These are phyloP conservation scores for Penicillium angulare DNA, from an alignment of 495 filamentous ascomycete species.

Conservation along the genomic window DNA sequence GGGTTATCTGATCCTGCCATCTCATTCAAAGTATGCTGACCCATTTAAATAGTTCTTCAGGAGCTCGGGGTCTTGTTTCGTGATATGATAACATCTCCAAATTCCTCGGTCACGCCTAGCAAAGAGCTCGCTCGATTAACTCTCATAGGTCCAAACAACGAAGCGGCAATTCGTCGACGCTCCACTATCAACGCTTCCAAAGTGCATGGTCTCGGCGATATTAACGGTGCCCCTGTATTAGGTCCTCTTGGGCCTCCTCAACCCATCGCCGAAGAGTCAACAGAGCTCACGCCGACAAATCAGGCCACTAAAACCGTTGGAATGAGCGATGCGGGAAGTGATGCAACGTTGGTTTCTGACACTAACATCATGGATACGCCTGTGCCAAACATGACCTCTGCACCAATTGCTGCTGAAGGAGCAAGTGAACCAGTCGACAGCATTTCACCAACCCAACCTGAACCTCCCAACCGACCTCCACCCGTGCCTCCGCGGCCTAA, in stretches of 20 bases:
- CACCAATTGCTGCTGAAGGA: constrained; percentile 41
- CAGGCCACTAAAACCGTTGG: constrained; percentile 11
- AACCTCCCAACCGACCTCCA: constrained; percentile 34
- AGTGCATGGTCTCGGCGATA: constrained; percentile 46
- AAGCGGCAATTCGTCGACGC: constrained; percentile 54
- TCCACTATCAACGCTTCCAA: constrained; percentile 49
- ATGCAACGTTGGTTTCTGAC: constrained; percentile 54
- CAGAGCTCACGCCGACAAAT: constrained; percentile 11
- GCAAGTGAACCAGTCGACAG: too few relatives aligned
- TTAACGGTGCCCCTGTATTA: constrained; percentile 49
- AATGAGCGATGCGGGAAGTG: constrained; percentile 42
- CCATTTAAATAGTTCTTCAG: constrained; percentile 54
- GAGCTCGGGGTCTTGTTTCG: constrained; percentile 74
- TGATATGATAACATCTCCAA: constrained; percentile 60
- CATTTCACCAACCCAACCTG: constrained; percentile 13
- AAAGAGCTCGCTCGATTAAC: constrained; percentile 82
- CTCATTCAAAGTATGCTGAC: background rate
- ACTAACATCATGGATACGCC: too few relatives aligned
- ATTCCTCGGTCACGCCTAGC: constrained; percentile 60
- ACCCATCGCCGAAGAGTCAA: constrained; percentile 18
- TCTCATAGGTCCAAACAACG: constrained; percentile 60
- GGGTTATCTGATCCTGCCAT: constrained; percentile 29
- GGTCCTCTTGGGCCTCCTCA: constrained; percentile 52
- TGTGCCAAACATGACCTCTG: constrained; percentile 13
- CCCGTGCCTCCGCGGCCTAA: constrained; percentile 49